Evolutionary conservation across 495 filamentous ascomycete genomes (phyloP).

Genomic region (Podospora didyma): DNA sequence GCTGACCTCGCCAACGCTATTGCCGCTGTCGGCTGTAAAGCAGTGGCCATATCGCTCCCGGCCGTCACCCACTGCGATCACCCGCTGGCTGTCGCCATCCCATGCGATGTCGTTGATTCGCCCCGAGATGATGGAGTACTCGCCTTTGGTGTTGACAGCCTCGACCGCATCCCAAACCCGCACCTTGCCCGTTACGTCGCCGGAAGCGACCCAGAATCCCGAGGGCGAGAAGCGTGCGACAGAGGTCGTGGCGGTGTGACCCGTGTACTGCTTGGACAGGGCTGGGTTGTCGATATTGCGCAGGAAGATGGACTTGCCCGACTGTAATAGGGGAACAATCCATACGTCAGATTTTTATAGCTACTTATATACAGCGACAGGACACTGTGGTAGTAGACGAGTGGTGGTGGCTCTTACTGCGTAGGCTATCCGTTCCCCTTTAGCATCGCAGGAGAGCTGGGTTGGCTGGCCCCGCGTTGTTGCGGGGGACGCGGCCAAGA

Average conservation of each 20-base stretch:
- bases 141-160: conserved; percentile 67
- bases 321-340: conserved; percentile 44
- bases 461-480: conserved; percentile 87
- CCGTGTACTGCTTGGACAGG: conserved; percentile 78
- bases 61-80: conserved; percentile 93
- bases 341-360: neutral
- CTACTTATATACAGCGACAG: too few species aligned
- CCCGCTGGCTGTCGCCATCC: conserved; percentile 94
- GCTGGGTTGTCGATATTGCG: conserved; percentile 88
- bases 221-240: conserved; percentile 94
- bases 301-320: conserved; percentile 92
- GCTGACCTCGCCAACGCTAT: conserved; percentile 87
- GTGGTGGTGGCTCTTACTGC: conserved; percentile 56
- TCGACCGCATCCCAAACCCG: conserved; percentile 81
- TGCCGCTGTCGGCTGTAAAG: conserved; percentile 93
- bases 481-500: conserved; percentile 59
- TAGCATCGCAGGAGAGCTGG: conserved; percentile 81
- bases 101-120: conserved; percentile 94
- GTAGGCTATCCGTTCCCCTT: conserved; percentile 91
- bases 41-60: conserved; percentile 92
- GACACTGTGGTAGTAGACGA: neutral
- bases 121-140: conserved; percentile 91
- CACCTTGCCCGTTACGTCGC: conserved; percentile 78
- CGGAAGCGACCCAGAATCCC: conserved; percentile 93
- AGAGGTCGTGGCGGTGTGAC: conserved; percentile 81